A percentile compares a stretch with the other conserved stretches of the same genome.
These are phyloP conservation scores for Phytophthora sansomeana DNA, from an alignment of 352 stramenopile genomes.

Conservation along the genomic window DNA sequence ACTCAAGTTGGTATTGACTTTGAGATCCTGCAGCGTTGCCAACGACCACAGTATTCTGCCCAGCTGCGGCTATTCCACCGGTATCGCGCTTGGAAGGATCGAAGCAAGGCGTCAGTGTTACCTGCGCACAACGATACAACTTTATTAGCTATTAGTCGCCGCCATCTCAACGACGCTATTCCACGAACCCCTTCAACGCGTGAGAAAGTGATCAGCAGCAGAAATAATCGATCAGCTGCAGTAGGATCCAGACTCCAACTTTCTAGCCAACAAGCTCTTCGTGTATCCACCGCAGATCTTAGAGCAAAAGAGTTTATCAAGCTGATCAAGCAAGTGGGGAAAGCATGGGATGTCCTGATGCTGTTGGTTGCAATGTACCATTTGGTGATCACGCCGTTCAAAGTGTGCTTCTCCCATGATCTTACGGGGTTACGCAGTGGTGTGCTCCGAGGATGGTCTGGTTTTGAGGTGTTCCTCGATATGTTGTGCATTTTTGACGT, in stretches of 20 bases:
- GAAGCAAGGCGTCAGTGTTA: neutral
- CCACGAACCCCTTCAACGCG: conserved; percentile 9
- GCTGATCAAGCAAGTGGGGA: conserved; percentile 45
- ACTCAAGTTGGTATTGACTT: conserved; percentile 49
- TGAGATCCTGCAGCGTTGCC: conserved; percentile 61
- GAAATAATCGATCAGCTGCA: neutral
- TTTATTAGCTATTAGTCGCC: neutral
- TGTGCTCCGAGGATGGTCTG: conserved; percentile 48
- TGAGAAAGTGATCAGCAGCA: neutral
- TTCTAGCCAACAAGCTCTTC: conserved; percentile 18
- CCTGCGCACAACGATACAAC: conserved; percentile 8
- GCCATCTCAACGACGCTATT: conserved; percentile 10
- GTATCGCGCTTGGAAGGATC: conserved; percentile 48
- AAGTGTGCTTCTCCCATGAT: conserved; percentile 64
- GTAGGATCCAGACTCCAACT: conserved; percentile 12
- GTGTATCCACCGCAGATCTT: conserved; percentile 16
- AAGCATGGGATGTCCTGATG: conserved; percentile 61
- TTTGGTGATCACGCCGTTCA: conserved; percentile 54
- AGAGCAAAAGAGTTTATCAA: conserved; percentile 49
- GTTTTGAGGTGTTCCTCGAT: conserved; percentile 65
- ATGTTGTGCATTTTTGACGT: conserved; percentile 58
- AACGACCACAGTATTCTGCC: conserved; percentile 52
- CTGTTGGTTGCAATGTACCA: conserved; percentile 58
- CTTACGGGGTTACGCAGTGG: conserved; percentile 29
- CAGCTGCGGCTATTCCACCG: conserved; percentile 53